Evolutionary conservation across 2,329 filamentous ascomycete species (phyloP).

Genomic region (Hymenoscyphus occultus): DNA sequence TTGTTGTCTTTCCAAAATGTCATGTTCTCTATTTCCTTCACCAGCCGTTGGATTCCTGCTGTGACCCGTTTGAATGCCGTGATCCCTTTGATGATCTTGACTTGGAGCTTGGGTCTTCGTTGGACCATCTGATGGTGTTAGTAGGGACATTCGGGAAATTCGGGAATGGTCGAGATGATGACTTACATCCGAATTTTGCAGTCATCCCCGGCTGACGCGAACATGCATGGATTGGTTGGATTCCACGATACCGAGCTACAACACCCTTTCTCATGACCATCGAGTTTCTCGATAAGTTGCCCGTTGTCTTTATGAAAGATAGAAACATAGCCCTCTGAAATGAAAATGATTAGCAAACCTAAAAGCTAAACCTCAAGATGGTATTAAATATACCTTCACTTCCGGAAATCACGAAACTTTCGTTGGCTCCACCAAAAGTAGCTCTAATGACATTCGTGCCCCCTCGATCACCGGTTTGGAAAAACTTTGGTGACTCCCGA

Average conservation of each 20-base stretch:
- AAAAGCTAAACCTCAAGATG: background rate
- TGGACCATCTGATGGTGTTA: constrained; percentile 27
- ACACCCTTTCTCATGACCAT: constrained; percentile 69
- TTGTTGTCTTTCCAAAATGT: background rate
- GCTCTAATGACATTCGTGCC: constrained; percentile 77
- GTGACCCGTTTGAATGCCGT: constrained; percentile 22
- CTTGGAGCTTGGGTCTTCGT: constrained; percentile 18
- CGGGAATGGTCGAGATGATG: background rate
- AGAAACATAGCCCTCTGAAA: constrained; percentile 63
- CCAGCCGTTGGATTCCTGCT: constrained; percentile 25
- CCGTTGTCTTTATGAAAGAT: constrained; percentile 91
- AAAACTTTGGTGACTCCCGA: constrained; percentile 64
- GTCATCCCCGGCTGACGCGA: constrained; percentile 91
- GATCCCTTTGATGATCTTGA: constrained; percentile 13
- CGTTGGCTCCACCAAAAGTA: constrained; percentile 82
- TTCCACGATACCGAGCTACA: constrained; percentile 92
- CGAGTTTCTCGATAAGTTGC: constrained; percentile 69
- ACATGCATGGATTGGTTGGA: constrained; percentile 74
- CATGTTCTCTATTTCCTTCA: constrained; percentile 14
- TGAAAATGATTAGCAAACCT: constrained; percentile 15
- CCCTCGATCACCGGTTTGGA: constrained; percentile 71
- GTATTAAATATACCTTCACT: constrained; percentile 70
- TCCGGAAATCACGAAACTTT: constrained; percentile 88
- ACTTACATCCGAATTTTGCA: constrained; percentile 79
- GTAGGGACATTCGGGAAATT: constrained; percentile 1